A percentile compares a stretch with the other conserved stretches of the same genome.
Conservation (phyloP, 768 basidiomycete genomes). For the Rhizopogon vinicolor region DNA sequence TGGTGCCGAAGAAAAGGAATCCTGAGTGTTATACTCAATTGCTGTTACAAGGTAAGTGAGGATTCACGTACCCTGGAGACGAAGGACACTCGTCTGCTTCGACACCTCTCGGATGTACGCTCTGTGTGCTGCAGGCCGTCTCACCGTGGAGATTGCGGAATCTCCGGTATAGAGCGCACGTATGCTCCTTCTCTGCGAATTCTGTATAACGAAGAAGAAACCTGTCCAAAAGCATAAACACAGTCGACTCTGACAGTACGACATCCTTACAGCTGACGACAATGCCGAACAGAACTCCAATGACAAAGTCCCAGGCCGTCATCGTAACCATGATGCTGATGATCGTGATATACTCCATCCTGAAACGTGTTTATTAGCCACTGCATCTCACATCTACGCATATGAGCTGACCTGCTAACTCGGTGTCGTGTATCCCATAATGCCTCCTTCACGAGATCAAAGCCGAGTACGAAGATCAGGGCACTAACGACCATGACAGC, state of each 20-base stretch:
- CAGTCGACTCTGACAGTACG: not conserved
- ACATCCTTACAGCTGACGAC: conserved; percentile 72
- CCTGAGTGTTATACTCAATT: conserved; percentile 31
- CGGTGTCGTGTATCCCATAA: conserved; percentile 93
- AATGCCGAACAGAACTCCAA: conserved; percentile 90
- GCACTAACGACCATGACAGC: conserved; percentile 90
- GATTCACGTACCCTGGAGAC: conserved; percentile 62
- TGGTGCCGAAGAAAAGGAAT: conserved; percentile 92
- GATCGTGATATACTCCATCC: conserved; percentile 80
- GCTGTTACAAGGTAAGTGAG: not conserved
- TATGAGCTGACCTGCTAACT: conserved; percentile 59
- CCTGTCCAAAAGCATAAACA: conserved; percentile 34
- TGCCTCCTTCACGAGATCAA: conserved; percentile 93
- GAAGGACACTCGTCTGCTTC: conserved; percentile 83
- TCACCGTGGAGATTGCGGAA: conserved; percentile 84
- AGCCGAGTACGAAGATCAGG: conserved; percentile 89
- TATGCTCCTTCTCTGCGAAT: conserved; percentile 81
- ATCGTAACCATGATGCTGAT: conserved; percentile 85
- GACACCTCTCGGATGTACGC: conserved; percentile 92
- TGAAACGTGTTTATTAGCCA: conserved; percentile 20
- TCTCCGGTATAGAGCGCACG: conserved; percentile 80
- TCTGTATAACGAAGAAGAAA: conserved; percentile 96
- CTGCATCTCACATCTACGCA: not conserved
- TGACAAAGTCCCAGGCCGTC: conserved; percentile 93
- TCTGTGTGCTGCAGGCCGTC: conserved; percentile 82